These are phyloP conservation scores for Mycena leptocephala DNA, from an alignment of 768 basidiomycete genomes.

Conservation along the genomic window DNA sequence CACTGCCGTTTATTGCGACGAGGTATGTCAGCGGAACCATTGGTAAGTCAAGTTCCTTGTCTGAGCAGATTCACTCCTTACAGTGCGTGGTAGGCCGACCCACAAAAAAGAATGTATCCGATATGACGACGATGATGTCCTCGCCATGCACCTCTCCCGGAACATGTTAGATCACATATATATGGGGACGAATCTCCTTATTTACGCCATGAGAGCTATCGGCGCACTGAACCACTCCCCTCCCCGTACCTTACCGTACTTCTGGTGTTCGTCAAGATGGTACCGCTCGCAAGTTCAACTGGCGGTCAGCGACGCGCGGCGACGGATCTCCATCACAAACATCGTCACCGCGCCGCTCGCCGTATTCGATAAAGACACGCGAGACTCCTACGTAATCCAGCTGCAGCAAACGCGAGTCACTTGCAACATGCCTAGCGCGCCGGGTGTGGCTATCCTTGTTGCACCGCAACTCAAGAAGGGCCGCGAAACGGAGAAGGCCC, in stretches of 20 bases:
- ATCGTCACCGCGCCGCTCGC: conserved; percentile 14
- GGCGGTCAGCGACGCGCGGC: background rate
- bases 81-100: background rate
- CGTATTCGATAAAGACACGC: background rate
- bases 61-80: background rate
- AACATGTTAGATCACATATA: conserved; percentile 7
- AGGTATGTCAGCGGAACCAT: conserved; percentile 6
- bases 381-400: background rate
- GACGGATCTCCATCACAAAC: conserved; percentile 4
- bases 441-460: background rate
- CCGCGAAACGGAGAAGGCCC: background rate
- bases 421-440: background rate
- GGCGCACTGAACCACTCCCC: conserved; percentile 13
- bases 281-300: background rate
- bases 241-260: conserved; percentile 14
- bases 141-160: background rate
- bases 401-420: background rate
- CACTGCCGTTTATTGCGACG: background rate
- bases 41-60: background rate
- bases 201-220: conserved; percentile 18
- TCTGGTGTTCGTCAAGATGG: conserved; percentile 4
- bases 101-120: background rate
- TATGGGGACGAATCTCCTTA: background rate
- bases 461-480: background rate
- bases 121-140: conserved; percentile 2